Conservation (phyloP, 2,329 filamentous ascomycete species). For the Emergomyces orientalis region DNA sequence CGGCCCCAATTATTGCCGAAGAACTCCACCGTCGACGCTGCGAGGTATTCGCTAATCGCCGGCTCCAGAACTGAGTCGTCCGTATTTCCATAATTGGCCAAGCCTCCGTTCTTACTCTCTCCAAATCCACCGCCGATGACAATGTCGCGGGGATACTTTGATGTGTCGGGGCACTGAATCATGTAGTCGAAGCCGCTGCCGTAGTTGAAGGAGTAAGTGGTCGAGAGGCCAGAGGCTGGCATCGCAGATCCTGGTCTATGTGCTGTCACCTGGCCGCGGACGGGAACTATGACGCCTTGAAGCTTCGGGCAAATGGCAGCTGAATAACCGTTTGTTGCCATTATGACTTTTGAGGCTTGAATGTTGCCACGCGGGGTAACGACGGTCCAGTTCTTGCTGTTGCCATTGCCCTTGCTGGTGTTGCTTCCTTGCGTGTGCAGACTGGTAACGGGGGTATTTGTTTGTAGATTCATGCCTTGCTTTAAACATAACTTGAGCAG, state of each 20-base stretch:
- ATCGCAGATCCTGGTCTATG: constrained; percentile 17
- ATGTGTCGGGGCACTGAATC: constrained; percentile 20
- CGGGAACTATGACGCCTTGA: constrained; percentile 42
- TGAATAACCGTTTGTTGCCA: constrained; percentile 49
- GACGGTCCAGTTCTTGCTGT: constrained; percentile 20
- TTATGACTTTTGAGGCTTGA: constrained; percentile 36
- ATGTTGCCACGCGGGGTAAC: constrained; percentile 39
- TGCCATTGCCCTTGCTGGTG: background rate
- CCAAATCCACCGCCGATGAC: constrained; percentile 21
- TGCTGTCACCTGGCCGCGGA: constrained; percentile 45
- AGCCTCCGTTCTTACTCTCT: constrained; percentile 14
- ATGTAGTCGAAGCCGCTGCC: constrained; percentile 32
- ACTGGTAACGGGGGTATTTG: constrained; percentile 22
- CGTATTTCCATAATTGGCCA: constrained; percentile 20
- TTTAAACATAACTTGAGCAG: constrained; percentile 39
- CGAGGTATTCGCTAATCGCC: constrained; percentile 21
- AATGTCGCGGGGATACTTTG: constrained; percentile 14
- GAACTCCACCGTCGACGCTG: constrained; percentile 20
- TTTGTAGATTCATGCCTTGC: constrained; percentile 26
- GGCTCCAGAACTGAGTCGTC: constrained; percentile 14
- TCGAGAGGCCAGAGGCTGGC: constrained; percentile 10
- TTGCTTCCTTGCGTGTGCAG: constrained; percentile 11
- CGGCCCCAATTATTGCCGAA: constrained; percentile 39
- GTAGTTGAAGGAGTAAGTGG: constrained; percentile 20
- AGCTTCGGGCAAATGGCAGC: constrained; percentile 37